These are phyloP conservation scores for Verticillium tricorpus DNA, from an alignment of 2,329 filamentous ascomycete species.

Conservation along the genomic window DNA sequence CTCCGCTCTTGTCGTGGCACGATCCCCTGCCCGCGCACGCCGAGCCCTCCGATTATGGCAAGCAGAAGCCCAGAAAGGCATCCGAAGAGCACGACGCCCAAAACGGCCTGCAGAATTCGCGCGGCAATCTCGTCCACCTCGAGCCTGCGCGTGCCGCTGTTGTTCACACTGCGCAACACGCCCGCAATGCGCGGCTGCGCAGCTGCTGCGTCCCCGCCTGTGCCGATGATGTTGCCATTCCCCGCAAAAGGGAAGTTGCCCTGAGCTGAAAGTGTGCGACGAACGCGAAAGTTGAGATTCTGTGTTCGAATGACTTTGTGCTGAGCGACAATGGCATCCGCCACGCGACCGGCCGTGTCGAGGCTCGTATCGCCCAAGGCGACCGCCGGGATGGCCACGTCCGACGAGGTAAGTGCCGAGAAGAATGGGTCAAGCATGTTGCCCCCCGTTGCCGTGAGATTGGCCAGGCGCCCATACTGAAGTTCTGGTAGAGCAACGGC, in stretches of 20 bases:
- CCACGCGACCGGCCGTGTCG: conserved; percentile 14
- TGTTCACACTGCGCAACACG: conserved; percentile 8
- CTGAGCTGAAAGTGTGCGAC: conserved; percentile 12
- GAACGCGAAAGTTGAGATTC: conserved; percentile 20
- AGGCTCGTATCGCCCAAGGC: conserved; percentile 17
- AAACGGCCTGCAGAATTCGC: conserved; percentile 25
- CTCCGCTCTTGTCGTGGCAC: conserved; percentile 25
- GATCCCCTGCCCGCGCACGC: neutral
- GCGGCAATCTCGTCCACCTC: conserved; percentile 27
- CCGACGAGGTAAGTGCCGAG: conserved; percentile 25
- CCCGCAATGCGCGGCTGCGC: conserved; percentile 9
- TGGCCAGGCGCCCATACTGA: conserved; percentile 23
- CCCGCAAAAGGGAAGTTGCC: neutral
- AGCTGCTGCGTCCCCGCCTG: conserved; percentile 4
- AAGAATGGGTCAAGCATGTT: conserved; percentile 31
- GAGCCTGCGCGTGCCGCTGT: conserved; percentile 12
- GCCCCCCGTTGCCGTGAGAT: conserved; percentile 14
- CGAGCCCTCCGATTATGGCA: conserved; percentile 9
- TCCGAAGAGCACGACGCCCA: conserved; percentile 12
- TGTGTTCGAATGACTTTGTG: conserved; percentile 32
- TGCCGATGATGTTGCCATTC: neutral
- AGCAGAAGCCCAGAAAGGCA: conserved; percentile 14
- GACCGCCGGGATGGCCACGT: conserved; percentile 22
- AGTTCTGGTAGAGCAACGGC: conserved; percentile 19
- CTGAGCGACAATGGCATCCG: conserved; percentile 28